Percentiles rank a stretch among this genome's conserved stretches.
Conservation (phyloP, 768 basidiomycete genomes). For the Gloeostereum incarnatum region DNA sequence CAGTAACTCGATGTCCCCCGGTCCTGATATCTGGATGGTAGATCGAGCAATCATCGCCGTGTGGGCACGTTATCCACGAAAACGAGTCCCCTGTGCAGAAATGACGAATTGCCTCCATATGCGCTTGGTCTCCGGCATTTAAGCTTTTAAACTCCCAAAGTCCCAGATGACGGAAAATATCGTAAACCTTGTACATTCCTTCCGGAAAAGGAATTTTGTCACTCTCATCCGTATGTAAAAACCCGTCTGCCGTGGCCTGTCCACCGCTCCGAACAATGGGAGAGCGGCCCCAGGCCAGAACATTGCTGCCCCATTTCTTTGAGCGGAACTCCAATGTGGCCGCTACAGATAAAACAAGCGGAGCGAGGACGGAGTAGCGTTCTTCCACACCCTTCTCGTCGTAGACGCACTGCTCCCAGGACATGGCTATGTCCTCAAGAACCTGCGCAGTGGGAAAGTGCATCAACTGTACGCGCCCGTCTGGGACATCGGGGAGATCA, state of each 20-base stretch:
- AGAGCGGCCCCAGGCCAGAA: neutral
- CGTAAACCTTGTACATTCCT: neutral
- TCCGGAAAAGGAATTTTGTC: neutral
- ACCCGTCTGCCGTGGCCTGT: neutral
- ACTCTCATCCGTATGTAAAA: neutral
- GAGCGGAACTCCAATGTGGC: neutral
- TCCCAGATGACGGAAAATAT: slow-evolving; percentile 5
- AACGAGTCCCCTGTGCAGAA: neutral
- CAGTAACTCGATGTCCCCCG: neutral
- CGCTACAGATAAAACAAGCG: neutral
- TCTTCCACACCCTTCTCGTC: neutral
- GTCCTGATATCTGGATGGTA: neutral
- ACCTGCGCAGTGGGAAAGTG: neutral
- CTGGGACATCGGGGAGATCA: neutral
- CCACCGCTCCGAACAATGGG: neutral
- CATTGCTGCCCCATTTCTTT: neutral
- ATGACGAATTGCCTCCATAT: neutral
- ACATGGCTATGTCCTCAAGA: neutral
- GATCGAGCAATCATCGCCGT: neutral
- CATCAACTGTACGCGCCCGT: neutral
- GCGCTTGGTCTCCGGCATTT: neutral
- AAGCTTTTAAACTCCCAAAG: slow-evolving; percentile 13
- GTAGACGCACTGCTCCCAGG: too few relatives aligned
- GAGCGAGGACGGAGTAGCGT: neutral
- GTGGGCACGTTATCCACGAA: neutral